Conservation (phyloP, 179 eudicot genomes). For the Monotropa hypopitys region DNA sequence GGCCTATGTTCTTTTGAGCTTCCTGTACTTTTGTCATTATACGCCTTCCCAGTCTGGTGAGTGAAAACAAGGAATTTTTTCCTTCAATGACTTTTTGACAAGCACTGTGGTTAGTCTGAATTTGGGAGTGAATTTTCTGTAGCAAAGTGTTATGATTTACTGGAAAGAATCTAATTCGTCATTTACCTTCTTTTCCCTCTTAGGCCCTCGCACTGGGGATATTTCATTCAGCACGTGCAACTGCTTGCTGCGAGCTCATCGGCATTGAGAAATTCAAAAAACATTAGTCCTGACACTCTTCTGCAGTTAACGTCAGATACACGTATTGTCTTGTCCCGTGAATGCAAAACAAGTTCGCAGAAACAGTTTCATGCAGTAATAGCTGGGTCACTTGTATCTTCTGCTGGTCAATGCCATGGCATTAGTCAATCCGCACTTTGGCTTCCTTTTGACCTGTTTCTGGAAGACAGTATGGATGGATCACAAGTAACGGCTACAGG, state of each 20-base stretch:
- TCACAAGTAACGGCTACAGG: constrained; percentile 58
- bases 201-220: constrained; percentile 70
- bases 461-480: constrained; percentile 19
- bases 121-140: background rate
- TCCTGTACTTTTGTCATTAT: background rate
- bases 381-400: constrained; percentile 42
- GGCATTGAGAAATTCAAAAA: constrained; percentile 47
- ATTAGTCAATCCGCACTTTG: constrained; percentile 51
- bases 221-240: constrained; percentile 43
- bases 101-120: background rate
- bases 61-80: background rate
- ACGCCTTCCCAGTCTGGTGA: background rate
- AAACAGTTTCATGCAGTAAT: constrained; percentile 36
- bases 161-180: background rate
- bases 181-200: background rate
- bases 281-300: constrained; percentile 45
- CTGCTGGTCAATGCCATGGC: constrained; percentile 42
- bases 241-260: constrained; percentile 53
- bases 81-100: background rate
- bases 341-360: constrained; percentile 25
- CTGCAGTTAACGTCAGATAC: constrained; percentile 35
- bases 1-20: background rate
- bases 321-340: constrained; percentile 27
- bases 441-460: constrained; percentile 73
- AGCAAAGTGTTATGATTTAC: background rate